These are phyloP conservation scores for Phytophthora podocarpi DNA, from an alignment of 352 stramenopile genomes.

Conservation along the genomic window DNA sequence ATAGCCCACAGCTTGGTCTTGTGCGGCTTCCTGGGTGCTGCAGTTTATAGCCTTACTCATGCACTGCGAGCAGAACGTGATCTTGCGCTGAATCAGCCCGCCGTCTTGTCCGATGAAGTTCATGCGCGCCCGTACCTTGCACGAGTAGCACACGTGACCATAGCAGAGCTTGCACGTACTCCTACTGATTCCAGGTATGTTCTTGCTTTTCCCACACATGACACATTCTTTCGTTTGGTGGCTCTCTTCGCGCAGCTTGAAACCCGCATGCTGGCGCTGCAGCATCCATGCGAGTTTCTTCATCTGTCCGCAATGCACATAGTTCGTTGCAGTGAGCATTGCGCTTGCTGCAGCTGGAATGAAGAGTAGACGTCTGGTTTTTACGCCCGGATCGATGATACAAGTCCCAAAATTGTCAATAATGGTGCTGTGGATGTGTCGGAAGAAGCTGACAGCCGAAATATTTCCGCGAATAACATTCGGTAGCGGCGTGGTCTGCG, in stretches of 20 bases:
- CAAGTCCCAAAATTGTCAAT: slow-evolving; percentile 26
- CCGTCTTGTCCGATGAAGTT: slow-evolving; percentile 41
- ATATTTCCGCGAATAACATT: slow-evolving; percentile 19
- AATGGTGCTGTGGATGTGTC: slow-evolving; percentile 28
- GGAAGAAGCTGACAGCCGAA: slow-evolving; percentile 22
- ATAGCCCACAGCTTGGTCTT: slow-evolving; percentile 28
- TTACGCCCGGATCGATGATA: slow-evolving; percentile 19
- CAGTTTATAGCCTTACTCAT: slow-evolving; percentile 45
- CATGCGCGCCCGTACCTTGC: slow-evolving; percentile 37
- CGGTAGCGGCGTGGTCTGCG: slow-evolving; percentile 22
- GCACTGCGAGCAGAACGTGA: slow-evolving; percentile 47
- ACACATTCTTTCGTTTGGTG: slow-evolving; percentile 21
- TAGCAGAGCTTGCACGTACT: slow-evolving; percentile 32
- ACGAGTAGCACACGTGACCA: slow-evolving; percentile 21
- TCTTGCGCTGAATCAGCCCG: slow-evolving; percentile 38
- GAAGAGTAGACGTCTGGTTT: slow-evolving; percentile 5
- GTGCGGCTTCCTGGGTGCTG: slow-evolving; percentile 30
- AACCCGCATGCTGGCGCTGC: slow-evolving; percentile 15
- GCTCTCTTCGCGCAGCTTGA: slow-evolving; percentile 7
- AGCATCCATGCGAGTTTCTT: slow-evolving; percentile 34
- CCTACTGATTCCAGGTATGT: slow-evolving; percentile 20
- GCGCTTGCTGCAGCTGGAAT: slow-evolving; percentile 7
- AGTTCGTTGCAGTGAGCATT: slow-evolving; percentile 15
- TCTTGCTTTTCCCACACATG: slow-evolving; percentile 30
- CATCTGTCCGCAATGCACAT: slow-evolving; percentile 21